Base-by-base conservation (phyloP, 2,329 filamentous ascomycete genomes). In the Ophiostoma sp. region DNA sequence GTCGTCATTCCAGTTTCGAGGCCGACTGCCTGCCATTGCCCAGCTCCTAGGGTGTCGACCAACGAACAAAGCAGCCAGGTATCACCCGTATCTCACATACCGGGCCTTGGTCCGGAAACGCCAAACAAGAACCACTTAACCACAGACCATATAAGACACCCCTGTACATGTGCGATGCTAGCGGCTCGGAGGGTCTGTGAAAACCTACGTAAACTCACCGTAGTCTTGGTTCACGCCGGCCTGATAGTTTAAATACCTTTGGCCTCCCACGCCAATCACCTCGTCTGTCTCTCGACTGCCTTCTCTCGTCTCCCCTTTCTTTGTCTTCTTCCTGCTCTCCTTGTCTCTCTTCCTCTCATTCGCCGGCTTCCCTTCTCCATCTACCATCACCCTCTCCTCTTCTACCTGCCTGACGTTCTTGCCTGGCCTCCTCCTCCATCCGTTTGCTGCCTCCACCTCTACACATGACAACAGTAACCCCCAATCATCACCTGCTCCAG, bases 151-250 rank as follows among this genome's bases (percentile, higher is more conserved):
- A 27, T 27, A 52, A 18, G 9, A 60, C 27, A 60, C 55, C 55
- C 55, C 55, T 60, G 55, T 18, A 38, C 55, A 14, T 60, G 55
- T 60, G 38, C 36, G 55, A 27, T 60, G 27, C 55, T 60, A 60
- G 55, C 27, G 55, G 55, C 55, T 4, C 38, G 18, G 60, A 16
- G 7, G 40, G 60, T 63, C 60, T 63, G 60, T 63, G 60, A 44
- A 63, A 42, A 42, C 40, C 60, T 63, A 42, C 60, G 60, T 63
- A 63, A 41, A 63, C 60, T 16, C 14, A 63, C 60, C 60, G 60
- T 63, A 63, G 60, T 62, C 60, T 8, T 42, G 12, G 40, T 63
- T 63, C 60, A 63, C 60, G 60, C 52, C n/a, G 4, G 2, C 36
- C 60, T 42, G 38, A 11, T 63, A 18, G 38, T 41, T 63, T 63